Evolutionary conservation across 2,329 filamentous ascomycete species (phyloP), one percentile per base, ranked within the genome.

Genomic region (Trichoderma citrinoviride): DNA sequence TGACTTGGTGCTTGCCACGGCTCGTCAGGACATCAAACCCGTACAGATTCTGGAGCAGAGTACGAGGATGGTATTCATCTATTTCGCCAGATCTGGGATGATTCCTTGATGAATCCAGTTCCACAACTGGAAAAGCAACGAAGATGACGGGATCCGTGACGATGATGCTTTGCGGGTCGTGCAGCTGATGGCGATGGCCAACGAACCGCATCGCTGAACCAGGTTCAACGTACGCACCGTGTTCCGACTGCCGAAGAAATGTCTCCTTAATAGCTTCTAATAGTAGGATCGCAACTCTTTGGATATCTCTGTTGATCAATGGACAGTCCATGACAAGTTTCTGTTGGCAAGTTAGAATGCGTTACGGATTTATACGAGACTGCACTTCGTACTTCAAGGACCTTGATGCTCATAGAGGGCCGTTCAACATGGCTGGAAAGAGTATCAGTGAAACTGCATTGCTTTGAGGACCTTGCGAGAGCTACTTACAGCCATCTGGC

Each of bases 11-110:
- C 37, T 55, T 55, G 21, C 33, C 37, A 8, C 37, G 37, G 37
- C 52, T 55, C 15, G 52, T 55, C 5, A 43, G 33, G 15, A 55
- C 19, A 2, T 55, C 52, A 12, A 55, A 55, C 23, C 52, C 52
- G 5, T 55, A 55, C 23, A 55, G 37, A 27, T 55, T 55, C 37
- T 55, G 52, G 5, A 55, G 52, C 8, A 55, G 52, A 27, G 52
- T 55, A n/a, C 52, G 52, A 27, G 52, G 52, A n/a, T 41, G 41
- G 37, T 41, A 55, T 43, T 55, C 33, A 25, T 43, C 52, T 55
- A 21, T 43, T n/a, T 55, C 52, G 25, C 15, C 5, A 3, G 29
- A 41, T 12, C 52, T 7, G 10, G 23, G 52, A 3, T 23, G 40
- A 21, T 41, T n/a, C 25, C 19, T 55, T 10, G 52, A 43, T 4